Conservation (phyloP, 2,329 filamentous ascomycete species). For the Colletotrichum spinosum region DNA sequence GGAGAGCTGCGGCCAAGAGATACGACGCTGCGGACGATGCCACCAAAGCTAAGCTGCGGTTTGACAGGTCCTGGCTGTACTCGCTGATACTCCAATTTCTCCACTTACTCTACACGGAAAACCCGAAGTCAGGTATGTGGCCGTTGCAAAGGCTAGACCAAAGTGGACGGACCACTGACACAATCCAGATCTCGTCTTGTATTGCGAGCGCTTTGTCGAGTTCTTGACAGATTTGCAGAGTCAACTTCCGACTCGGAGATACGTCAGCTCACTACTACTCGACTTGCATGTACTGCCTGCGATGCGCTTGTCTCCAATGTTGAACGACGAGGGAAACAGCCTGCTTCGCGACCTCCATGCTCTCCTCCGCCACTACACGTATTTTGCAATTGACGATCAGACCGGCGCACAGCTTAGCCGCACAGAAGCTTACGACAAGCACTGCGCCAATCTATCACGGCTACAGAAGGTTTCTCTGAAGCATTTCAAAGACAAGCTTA, state of each 20-base stretch:
- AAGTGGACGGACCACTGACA: constrained; percentile 42
- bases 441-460: constrained; percentile 81
- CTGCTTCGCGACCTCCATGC: constrained; percentile 84
- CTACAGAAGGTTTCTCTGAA: constrained; percentile 84
- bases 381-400: constrained; percentile 93
- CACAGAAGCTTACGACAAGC: constrained; percentile 80
- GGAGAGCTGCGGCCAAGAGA: constrained; percentile 87
- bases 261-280: constrained; percentile 88
- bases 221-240: constrained; percentile 91
- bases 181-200: constrained; percentile 73
- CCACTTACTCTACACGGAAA: constrained; percentile 73
- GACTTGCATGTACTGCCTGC: constrained; percentile 87
- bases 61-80: constrained; percentile 95
- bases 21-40: constrained; percentile 88
- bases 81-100: constrained; percentile 87
- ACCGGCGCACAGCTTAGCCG: constrained; percentile 80
- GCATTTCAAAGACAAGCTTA: constrained; percentile 89
- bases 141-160: not conserved
- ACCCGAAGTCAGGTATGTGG: constrained; percentile 57
- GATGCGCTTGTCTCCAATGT: constrained; percentile 82
- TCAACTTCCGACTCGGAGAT: constrained; percentile 92
- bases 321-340: constrained; percentile 77
- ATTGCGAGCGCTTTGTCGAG: constrained; percentile 94
- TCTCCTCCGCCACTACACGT: constrained; percentile 87
- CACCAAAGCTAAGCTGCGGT: constrained; percentile 82